Conservation (phyloP, 306 rosid genomes). For the Mimosa pudica region DNA sequence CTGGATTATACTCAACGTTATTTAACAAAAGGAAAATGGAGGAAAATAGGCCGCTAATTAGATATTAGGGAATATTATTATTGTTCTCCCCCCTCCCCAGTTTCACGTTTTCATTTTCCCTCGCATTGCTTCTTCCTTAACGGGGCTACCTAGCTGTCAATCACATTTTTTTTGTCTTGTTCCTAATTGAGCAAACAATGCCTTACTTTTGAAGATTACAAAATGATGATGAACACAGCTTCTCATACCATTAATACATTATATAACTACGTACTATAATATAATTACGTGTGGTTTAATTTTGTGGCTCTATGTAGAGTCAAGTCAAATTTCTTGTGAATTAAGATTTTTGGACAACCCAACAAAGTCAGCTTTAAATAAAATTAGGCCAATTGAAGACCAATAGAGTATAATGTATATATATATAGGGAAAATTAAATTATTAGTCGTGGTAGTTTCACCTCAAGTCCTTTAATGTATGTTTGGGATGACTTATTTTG, state of each 20-base stretch:
- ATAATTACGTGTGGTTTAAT: neutral
- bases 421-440: no score
- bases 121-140: neutral
- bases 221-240: neutral
- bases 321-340: neutral
- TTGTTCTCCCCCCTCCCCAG: neutral
- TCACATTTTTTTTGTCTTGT: neutral
- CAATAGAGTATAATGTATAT: neutral
- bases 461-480: no score
- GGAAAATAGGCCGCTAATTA: neutral
- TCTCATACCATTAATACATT: neutral
- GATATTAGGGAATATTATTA: neutral
- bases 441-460: no score
- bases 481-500: no score
- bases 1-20: no score
- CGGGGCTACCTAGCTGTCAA: neutral
- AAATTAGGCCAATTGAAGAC: no score
- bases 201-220: neutral
- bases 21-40: neutral
- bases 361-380: no score
- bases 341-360: neutral
- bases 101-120: neutral
- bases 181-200: constrained; percentile 1
- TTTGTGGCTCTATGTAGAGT: neutral
- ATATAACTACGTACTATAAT: neutral